Evolutionary conservation across 495 filamentous ascomycete species (phyloP).

Genomic region (Penicillium canariense): DNA sequence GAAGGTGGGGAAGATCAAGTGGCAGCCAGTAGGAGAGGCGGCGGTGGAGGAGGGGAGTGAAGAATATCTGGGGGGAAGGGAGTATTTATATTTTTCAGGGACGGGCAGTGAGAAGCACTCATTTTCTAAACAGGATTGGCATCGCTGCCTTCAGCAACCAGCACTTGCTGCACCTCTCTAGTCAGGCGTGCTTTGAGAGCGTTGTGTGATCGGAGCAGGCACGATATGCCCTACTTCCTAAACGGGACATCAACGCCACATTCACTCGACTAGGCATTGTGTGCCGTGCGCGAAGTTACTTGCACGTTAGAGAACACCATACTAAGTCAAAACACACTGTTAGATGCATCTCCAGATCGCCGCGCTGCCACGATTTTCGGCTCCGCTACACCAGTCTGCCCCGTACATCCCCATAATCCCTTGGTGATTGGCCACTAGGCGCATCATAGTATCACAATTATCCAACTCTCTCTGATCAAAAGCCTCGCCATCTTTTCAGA

Average conservation of each 20-base stretch:
- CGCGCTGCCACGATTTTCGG: not conserved
- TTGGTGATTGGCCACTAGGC: not conserved
- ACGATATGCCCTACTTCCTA: not conserved
- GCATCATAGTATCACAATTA: not conserved
- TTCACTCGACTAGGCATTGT: too few species aligned
- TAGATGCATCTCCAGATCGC: not conserved
- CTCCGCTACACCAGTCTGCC: too few species aligned
- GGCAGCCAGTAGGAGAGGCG: not conserved
- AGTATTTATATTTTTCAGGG: not conserved
- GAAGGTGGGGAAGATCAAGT: not conserved
- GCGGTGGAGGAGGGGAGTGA: too few species aligned
- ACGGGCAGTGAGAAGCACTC: not conserved
- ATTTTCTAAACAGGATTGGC: not conserved
- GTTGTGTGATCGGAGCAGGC: not conserved
- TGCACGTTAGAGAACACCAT: not conserved
- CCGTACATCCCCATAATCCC: not conserved
- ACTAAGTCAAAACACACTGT: not conserved
- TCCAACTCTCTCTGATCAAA: not conserved
- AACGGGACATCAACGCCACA: not conserved
- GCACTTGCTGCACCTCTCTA: too few species aligned
- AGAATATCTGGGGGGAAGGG: not conserved
- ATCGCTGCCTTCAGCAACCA: too few species aligned
- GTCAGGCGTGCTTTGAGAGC: not conserved
- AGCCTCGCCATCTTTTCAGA: not conserved
- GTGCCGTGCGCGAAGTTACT: too few species aligned